Evolutionary conservation across 495 filamentous ascomycete species (phyloP), one percentile per base, ranked within the genome.

Genomic region (Corynascus novoguineensis): DNA sequence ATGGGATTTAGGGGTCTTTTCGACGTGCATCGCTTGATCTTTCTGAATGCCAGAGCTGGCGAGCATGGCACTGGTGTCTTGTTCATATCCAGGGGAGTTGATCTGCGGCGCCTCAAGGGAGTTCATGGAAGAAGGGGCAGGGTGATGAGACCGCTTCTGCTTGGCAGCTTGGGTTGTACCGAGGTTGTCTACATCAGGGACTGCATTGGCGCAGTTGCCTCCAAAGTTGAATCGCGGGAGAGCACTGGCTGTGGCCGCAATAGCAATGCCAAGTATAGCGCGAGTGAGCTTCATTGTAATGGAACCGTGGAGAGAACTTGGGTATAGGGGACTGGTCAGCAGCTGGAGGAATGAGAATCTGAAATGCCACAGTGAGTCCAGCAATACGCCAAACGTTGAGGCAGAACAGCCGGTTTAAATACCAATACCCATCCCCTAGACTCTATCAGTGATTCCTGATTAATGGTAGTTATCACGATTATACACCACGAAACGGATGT

Each of bases 251-350:
- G 64, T 57, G 28, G 57, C 59, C 45, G 37, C 62, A 29, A 67
- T 50, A 40, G 64, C 57, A 31, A 64, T 19, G 59, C 45, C 40
- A 40, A 60, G 29, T 8, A 62, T 34, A 29, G 57, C 42, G 27
- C 48, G 59, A 22, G 49, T 59, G 19, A 67, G 57, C 54, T 60
- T 62, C 64, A 67, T 67, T 12, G 14, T 15, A 12, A 15, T 14
- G 42, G 21, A 9, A 2, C 6, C 14, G 41, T 15, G 9, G 8
- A 5, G 21, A 41, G 12, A 41, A n/a, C 37, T 41, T 5, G 3
- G 15, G 8, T 8, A 17, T 5, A 6, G 7, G 17, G 2, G 2
- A 41, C 1, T 15, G n/a, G 4, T 41, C 5, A 0, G 3, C 2
- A 27, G 11, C 7, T 27, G 42, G 8, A 5, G 3, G 3, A 21